These are phyloP conservation scores for Yamadazyma conglobata DNA, from an alignment of 1,139 yeast species.

Conservation along the genomic window DNA sequence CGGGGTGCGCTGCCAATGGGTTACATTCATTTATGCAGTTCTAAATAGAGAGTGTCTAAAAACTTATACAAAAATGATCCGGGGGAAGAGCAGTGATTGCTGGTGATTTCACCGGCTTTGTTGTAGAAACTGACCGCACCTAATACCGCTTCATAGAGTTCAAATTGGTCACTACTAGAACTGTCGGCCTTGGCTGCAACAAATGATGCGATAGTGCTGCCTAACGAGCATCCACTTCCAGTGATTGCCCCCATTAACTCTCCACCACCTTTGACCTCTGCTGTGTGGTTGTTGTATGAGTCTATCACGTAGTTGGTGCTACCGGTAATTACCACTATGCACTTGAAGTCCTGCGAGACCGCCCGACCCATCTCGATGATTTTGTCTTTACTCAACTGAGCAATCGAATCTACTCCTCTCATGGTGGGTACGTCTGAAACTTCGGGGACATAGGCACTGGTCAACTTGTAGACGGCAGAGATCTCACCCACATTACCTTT, in stretches of 20 bases:
- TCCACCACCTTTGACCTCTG: constrained; percentile 55
- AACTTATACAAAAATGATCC: constrained; percentile 50
- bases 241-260: constrained; percentile 71
- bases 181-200: constrained; percentile 44
- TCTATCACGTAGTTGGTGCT: constrained; percentile 26
- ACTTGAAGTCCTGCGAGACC: constrained; percentile 53
- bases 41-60: constrained; percentile 35
- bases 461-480: constrained; percentile 35
- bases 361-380: constrained; percentile 40
- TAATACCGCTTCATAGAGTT: constrained; percentile 46
- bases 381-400: constrained; percentile 26
- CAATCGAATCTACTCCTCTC: constrained; percentile 74
- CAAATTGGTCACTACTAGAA: constrained; percentile 9
- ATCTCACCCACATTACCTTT: constrained; percentile 92
- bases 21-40: neutral
- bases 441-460: constrained; percentile 31
- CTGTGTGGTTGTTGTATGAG: constrained; percentile 13
- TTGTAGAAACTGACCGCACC: constrained; percentile 65
- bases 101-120: constrained; percentile 61
- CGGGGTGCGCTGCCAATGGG: neutral
- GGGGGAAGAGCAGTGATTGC: constrained; percentile 33
- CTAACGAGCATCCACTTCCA: constrained; percentile 86
- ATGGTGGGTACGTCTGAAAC: constrained; percentile 37
- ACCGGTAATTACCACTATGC: constrained; percentile 72
- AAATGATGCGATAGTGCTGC: constrained; percentile 66